phyloP scores from a whole-genome alignment of 2,329 filamentous ascomycete genomes.

The Ophiostoma sp. region DNA sequence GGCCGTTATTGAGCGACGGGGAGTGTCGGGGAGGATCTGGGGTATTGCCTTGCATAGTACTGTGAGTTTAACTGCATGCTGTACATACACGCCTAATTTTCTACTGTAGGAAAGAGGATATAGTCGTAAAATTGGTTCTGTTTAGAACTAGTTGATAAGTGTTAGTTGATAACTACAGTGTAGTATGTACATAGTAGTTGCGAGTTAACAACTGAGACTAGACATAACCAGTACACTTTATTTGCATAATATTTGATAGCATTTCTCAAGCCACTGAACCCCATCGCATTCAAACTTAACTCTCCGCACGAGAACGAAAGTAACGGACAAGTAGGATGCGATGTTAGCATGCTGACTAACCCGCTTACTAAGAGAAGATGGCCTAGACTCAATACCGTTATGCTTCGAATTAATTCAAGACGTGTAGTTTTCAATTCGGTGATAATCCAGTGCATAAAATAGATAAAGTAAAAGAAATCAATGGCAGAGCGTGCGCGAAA shows the following conservation, averaged over 20 bases:
- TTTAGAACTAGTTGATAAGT: neutral
- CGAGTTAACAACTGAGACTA: neutral
- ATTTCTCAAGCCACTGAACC: too few species aligned
- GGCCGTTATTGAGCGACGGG: neutral
- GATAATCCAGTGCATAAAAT: neutral
- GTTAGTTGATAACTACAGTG: neutral
- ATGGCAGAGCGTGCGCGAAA: neutral
- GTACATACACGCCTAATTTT: neutral
- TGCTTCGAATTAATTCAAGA: neutral
- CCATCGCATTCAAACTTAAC: too few species aligned
- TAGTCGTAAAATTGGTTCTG: neutral
- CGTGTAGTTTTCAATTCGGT: neutral
- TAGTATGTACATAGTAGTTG: too few species aligned
- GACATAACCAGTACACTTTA: too few species aligned
- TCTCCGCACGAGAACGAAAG: too few species aligned
- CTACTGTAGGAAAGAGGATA: neutral
- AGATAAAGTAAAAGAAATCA: neutral
- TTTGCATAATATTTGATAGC: too few species aligned
- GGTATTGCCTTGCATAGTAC: neutral
- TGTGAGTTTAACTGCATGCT: neutral
- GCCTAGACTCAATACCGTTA: neutral
- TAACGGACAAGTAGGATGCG: neutral
- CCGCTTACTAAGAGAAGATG: neutral
- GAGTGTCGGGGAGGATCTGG: conserved; percentile 5
- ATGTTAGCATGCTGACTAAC: neutral